Base-by-base conservation (phyloP, 768 basidiomycete species). In the Leucogyrophana mollusca region DNA sequence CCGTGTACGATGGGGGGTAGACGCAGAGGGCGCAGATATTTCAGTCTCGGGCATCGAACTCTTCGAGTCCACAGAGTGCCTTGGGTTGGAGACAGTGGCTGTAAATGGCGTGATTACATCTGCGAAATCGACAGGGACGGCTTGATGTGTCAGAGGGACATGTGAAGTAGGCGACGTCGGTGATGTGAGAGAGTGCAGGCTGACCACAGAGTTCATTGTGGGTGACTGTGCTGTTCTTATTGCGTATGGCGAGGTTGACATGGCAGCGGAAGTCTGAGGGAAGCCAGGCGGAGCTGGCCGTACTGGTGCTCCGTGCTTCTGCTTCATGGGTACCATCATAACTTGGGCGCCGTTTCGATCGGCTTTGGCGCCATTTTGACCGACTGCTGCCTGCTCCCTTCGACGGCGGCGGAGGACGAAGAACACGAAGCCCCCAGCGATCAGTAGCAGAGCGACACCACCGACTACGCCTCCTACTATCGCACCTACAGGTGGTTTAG, bases 381-480 rank as follows among this genome's bases (percentile, higher is more conserved):
- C 8, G 44, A 42, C 4, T 24, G 16, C 2, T 30, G 38, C 23
- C n/a, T 18, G 22, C 24, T 24, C 25, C 34, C 40, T 51, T 9
- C 59, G 54, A 3, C 22, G 51, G 21, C 47, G 55, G 32, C 51
- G 47, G 24, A 50, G 23, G 18, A 44, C 22, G 20, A 41, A 57
- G 25, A 51, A 27, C 9, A 43, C 17, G 22, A 63, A 38, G 14
- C 54, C 11, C 9, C 18, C 50, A n/a, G 51, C 47, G 7, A 61
- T 32, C 33, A 56, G 1, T 5, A 66, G 8, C 22, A 54, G 20
- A 9, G 24, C 40, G 4, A 56, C 9, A 8, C 38, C 54, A 0
- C 61, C 62, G 9, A 59, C 21, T 11, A 64, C 54, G 1, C 64
- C 52, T 3, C 61, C 64, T 4, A 52, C 42, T 34, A 64, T 52